Conservation (phyloP, 2,329 filamentous ascomycete species). For the Mycogone perniciosa region DNA sequence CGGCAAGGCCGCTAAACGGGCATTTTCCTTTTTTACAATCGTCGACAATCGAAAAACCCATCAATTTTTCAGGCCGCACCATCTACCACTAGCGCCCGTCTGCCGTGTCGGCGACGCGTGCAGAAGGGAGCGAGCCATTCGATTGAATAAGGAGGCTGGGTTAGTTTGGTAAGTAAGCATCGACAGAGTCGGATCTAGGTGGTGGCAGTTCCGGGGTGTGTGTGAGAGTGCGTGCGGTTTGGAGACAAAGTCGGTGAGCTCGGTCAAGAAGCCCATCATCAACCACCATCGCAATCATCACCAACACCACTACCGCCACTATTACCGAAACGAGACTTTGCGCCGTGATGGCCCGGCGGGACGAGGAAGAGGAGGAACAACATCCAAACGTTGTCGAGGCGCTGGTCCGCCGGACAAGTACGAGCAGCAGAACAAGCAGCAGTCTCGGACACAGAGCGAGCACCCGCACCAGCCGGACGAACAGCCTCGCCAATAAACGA, state of each 20-base stretch:
- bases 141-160: no score
- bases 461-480: constrained; percentile 15
- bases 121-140: neutral
- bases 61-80: constrained; percentile 2
- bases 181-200: no score
- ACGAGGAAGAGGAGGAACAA: constrained; percentile 6
- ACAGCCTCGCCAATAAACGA: constrained; percentile 10
- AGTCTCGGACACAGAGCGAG: constrained; percentile 11
- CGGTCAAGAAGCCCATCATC: neutral
- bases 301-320: neutral
- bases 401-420: constrained; percentile 15
- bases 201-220: no score
- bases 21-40: neutral
- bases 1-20: constrained; percentile 2
- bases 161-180: no score
- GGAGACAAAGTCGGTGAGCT: constrained; percentile 5
- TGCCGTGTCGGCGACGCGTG: constrained; percentile 13
- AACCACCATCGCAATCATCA: neutral
- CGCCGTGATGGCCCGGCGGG: constrained; percentile 7
- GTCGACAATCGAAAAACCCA: neutral
- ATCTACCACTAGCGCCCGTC: constrained; percentile 5
- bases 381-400: constrained; percentile 9
- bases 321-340: neutral
- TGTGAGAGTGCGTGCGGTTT: constrained; percentile 2
- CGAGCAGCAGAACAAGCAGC: constrained; percentile 13